These are phyloP conservation scores for Colletotrichum gloeosporioides DNA, from an alignment of 2,329 filamentous ascomycete genomes.

Conservation along the genomic window DNA sequence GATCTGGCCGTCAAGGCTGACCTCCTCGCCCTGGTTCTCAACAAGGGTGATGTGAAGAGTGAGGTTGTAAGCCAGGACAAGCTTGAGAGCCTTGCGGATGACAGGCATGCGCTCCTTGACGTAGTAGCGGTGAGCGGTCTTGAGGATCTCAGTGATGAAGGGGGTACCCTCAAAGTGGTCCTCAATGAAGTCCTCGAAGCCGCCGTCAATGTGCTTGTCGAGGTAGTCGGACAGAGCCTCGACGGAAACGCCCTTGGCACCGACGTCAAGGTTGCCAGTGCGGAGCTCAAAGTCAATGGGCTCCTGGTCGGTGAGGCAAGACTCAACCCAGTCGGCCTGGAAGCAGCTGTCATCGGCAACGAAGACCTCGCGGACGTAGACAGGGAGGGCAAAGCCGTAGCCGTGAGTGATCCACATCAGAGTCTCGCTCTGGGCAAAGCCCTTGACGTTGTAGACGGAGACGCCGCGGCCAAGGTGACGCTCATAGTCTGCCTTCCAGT, in stretches of 20 bases:
- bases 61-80: conserved; percentile 94
- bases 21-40: conserved; percentile 84
- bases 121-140: conserved; percentile 94
- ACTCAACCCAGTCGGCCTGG: conserved; percentile 92
- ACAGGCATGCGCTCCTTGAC: conserved; percentile 85
- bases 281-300: conserved; percentile 84
- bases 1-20: conserved; percentile 80
- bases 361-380: conserved; percentile 92
- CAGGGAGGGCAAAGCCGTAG: conserved; percentile 90
- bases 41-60: conserved; percentile 95
- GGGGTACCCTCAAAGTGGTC: conserved; percentile 96
- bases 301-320: conserved; percentile 68
- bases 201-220: conserved; percentile 90
- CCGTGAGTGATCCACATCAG: conserved; percentile 94
- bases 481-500: conserved; percentile 97
- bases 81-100: conserved; percentile 93
- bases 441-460: conserved; percentile 94
- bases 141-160: conserved; percentile 94
- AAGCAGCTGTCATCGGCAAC: conserved; percentile 94
- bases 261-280: conserved; percentile 88
- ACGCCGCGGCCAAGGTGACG: conserved; percentile 86
- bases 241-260: conserved; percentile 84
- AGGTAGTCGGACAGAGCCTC: conserved; percentile 88
- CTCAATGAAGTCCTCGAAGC: conserved; percentile 92
- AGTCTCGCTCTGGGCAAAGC: conserved; percentile 70